Percentiles rank a stretch among this genome's conserved stretches.
Conservation (phyloP, 441 rosid genomes). For the Gossypium davidsonii region DNA sequence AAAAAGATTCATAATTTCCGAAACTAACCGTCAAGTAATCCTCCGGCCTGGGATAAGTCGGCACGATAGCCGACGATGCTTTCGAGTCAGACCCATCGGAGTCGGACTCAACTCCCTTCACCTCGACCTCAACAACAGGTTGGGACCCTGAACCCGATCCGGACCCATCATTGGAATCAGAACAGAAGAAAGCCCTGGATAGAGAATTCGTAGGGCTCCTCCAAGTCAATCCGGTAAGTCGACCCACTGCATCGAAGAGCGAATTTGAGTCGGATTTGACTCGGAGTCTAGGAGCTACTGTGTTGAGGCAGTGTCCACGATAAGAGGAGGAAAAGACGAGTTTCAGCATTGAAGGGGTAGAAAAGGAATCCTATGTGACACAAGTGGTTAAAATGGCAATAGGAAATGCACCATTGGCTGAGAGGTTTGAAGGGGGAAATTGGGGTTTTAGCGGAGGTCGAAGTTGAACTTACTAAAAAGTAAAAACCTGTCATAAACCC, state of each 20-base stretch:
- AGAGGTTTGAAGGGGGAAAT: constrained; percentile 13
- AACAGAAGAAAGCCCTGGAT: constrained; percentile 65
- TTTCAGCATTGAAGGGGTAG: constrained; percentile 54
- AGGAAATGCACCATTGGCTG: constrained; percentile 17
- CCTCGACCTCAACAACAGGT: constrained; percentile 36
- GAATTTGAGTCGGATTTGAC: constrained; percentile 32
- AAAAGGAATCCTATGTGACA: constrained; percentile 10
- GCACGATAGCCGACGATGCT: constrained; percentile 70
- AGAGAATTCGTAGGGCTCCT: constrained; percentile 25
- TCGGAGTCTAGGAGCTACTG: constrained; percentile 28
- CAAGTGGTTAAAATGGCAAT: constrained; percentile 8
- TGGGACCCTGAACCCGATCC: constrained; percentile 21
- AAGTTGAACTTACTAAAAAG: constrained; percentile 28
- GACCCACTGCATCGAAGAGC: constrained; percentile 44
- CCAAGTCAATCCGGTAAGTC: constrained; percentile 39
- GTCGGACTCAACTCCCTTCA: constrained; percentile 42
- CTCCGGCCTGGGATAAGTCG: constrained; percentile 71
- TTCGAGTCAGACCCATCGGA: constrained; percentile 40
- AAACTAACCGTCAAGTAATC: constrained; percentile 69
- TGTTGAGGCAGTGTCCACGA: constrained; percentile 39
- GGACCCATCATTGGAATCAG: constrained; percentile 32
- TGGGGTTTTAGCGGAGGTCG: constrained; percentile 4
- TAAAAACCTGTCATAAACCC: constrained; percentile 78
- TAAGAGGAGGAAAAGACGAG: constrained; percentile 53
- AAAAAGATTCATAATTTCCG: not conserved